Conservation (phyloP, 2,329 filamentous ascomycete species). For the Domatiomyces globalis region DNA sequence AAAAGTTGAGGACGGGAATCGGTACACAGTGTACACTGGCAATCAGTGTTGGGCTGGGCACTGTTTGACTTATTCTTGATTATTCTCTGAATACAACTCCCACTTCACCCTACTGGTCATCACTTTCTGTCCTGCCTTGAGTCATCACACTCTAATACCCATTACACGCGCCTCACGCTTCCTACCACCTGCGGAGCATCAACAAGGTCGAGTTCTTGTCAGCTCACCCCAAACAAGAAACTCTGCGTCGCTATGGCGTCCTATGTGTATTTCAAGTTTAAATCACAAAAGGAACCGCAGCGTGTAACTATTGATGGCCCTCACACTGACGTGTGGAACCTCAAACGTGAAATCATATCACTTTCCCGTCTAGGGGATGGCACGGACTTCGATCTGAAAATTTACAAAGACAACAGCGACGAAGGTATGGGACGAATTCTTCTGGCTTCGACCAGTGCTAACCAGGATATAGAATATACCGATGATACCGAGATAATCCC, state of each 20-base stretch:
- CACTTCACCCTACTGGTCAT: too few relatives aligned
- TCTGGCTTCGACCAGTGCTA: slow-evolving; percentile 11
- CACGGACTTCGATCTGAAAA: slow-evolving; percentile 87
- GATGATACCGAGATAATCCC: slow-evolving; percentile 97
- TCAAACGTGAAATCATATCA: slow-evolving; percentile 96
- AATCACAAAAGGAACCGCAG: slow-evolving; percentile 90
- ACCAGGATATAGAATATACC: slow-evolving; percentile 59
- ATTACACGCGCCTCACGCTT: too few relatives aligned
- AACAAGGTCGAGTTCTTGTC: background rate
- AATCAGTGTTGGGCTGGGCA: too few relatives aligned
- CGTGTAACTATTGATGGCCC: slow-evolving; percentile 95
- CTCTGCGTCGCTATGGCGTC: slow-evolving; percentile 56
- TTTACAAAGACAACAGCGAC: slow-evolving; percentile 81
- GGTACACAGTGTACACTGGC: too few relatives aligned
- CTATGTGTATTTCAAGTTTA: slow-evolving; percentile 99
- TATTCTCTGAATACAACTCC: too few relatives aligned
- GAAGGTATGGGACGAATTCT: slow-evolving; percentile 50
- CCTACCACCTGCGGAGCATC: too few relatives aligned
- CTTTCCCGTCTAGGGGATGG: slow-evolving; percentile 89
- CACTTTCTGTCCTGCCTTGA: too few relatives aligned
- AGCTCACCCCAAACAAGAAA: background rate
- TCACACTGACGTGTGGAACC: slow-evolving; percentile 92
- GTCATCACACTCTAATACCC: too few relatives aligned
- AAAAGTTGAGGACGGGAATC: too few relatives aligned
- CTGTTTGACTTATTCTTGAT: too few relatives aligned